These are phyloP conservation scores for Aspergillus sp. DNA, from an alignment of 2,329 filamentous ascomycete species.

Conservation along the genomic window DNA sequence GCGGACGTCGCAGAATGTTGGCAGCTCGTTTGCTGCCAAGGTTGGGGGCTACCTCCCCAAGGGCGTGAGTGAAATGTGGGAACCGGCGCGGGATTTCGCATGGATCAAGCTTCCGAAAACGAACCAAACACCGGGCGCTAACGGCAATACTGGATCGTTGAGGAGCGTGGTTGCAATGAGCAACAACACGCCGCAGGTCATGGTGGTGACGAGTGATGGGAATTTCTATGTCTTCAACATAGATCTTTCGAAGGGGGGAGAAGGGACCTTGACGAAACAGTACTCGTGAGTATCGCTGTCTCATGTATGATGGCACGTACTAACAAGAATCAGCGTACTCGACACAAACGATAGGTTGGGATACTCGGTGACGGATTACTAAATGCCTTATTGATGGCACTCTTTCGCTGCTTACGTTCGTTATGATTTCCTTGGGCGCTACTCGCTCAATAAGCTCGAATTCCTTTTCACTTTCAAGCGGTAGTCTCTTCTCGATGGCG, in stretches of 20 bases:
- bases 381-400: constrained; percentile 11
- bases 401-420: constrained; percentile 7
- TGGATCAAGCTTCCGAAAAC: constrained; percentile 86
- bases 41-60: constrained; percentile 90
- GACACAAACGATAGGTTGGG: constrained; percentile 46
- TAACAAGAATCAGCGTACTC: constrained; percentile 36
- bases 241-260: constrained; percentile 89
- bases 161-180: constrained; percentile 97
- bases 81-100: constrained; percentile 90
- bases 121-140: constrained; percentile 36
- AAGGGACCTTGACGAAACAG: constrained; percentile 86
- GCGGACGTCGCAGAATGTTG: constrained; percentile 92
- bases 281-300: constrained; percentile 71
- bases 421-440: not conserved
- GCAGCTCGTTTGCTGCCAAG: constrained; percentile 81
- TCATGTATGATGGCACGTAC: not conserved
- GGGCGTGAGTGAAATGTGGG: constrained; percentile 97
- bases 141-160: constrained; percentile 56
- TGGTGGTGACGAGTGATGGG: constrained; percentile 96
- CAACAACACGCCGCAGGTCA: constrained; percentile 89
- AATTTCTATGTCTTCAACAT: constrained; percentile 94
- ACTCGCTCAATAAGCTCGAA: no score
- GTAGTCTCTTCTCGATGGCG: not conserved
- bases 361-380: constrained; percentile 35
- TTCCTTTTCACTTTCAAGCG: not conserved